Conservation (phyloP, 805 yeast species). For the Wickerhamiella slavikovae region DNA sequence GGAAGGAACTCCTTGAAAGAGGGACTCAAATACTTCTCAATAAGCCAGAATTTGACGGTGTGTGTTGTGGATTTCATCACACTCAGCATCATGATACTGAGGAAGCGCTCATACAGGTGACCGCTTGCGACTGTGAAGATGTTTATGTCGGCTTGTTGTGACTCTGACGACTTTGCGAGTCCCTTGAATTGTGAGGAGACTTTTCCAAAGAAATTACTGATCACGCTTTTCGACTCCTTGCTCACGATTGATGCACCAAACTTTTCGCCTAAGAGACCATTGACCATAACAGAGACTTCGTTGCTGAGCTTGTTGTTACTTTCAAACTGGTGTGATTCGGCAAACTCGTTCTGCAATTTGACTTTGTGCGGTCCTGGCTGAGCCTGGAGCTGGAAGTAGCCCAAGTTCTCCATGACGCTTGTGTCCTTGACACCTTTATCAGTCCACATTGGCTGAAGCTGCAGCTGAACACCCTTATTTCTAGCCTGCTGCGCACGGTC, state of each 20-base stretch:
- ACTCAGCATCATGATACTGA: constrained; percentile 63
- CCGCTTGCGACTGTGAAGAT: constrained; percentile 75
- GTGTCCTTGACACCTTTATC: constrained; percentile 26
- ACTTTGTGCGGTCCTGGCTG: constrained; percentile 52
- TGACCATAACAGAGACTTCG: not conserved
- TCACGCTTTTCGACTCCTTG: constrained; percentile 16
- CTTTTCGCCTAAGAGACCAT: constrained; percentile 1
- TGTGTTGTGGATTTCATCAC: constrained; percentile 45
- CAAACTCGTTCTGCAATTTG: constrained; percentile 23
- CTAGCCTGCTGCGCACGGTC: constrained; percentile 27
- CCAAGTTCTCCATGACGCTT: constrained; percentile 55
- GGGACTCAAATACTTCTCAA: constrained; percentile 64
- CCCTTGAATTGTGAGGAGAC: not conserved
- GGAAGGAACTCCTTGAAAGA: constrained; percentile 43
- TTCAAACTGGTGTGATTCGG: constrained; percentile 24
- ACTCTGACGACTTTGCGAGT: not conserved
- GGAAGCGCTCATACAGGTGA: constrained; percentile 50
- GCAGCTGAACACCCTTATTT: constrained; percentile 29
- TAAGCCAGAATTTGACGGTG: constrained; percentile 65
- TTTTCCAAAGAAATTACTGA: not conserved
- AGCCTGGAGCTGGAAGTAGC: constrained; percentile 63
- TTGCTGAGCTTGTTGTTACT: constrained; percentile 5
- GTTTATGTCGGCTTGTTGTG: constrained; percentile 45
- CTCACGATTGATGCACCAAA: too few relatives aligned
- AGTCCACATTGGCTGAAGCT: constrained; percentile 17